phyloP scores from a whole-genome alignment of 2,329 filamentous ascomycete genomes.

The Diplocarpon mali region DNA sequence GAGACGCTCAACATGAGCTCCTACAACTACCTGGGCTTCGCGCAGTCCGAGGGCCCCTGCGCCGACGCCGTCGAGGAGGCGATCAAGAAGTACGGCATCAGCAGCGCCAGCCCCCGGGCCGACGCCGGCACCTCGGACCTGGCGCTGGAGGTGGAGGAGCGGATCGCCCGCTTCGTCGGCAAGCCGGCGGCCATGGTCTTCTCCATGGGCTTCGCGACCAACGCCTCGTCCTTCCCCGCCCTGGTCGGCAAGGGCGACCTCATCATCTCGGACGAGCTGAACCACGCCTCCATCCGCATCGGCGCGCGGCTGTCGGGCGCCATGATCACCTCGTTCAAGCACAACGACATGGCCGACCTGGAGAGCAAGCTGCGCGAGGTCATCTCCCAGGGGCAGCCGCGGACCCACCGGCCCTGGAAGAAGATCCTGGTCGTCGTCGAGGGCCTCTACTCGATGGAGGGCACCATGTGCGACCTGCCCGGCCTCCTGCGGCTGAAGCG shows the following conservation, averaged over 20 bases:
- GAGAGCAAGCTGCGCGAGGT: slow-evolving; percentile 80
- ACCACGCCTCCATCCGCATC: slow-evolving; percentile 94
- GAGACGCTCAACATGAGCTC: slow-evolving; percentile 98
- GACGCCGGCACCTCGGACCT: slow-evolving; percentile 84
- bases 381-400: slow-evolving; percentile 92
- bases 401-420: slow-evolving; percentile 98
- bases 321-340: slow-evolving; percentile 92
- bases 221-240: slow-evolving; percentile 84
- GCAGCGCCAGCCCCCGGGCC: slow-evolving; percentile 66
- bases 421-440: slow-evolving; percentile 97
- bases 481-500: slow-evolving; percentile 77
- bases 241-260: slow-evolving; percentile 87
- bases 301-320: slow-evolving; percentile 89
- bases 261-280: slow-evolving; percentile 92
- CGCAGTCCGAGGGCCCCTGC: slow-evolving; percentile 92
- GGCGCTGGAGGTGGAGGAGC: slow-evolving; percentile 76
- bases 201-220: slow-evolving; percentile 98
- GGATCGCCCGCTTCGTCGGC: slow-evolving; percentile 84
- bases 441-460: slow-evolving; percentile 98
- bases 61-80: slow-evolving; percentile 84
- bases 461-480: slow-evolving; percentile 96
- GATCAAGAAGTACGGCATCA: slow-evolving; percentile 76
- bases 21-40: slow-evolving; percentile 98
- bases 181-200: slow-evolving; percentile 95
- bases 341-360: slow-evolving; percentile 87